phyloP scores from a whole-genome alignment of 2,329 filamentous ascomycete genomes.

The Diaporthe nobilis region DNA sequence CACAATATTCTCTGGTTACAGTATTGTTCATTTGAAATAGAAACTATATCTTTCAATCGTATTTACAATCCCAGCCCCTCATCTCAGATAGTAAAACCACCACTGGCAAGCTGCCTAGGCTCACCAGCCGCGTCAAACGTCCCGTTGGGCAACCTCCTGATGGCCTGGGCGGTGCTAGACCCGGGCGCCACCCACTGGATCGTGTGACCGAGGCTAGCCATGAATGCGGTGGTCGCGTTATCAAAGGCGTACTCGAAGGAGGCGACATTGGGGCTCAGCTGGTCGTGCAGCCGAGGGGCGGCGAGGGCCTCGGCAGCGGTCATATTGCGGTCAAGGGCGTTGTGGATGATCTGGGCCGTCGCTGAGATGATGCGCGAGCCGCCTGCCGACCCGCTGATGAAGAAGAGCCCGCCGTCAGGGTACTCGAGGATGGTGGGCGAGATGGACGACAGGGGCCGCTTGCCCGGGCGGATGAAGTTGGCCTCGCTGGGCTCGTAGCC shows the following conservation, averaged over 20 bases:
- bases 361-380: conserved; percentile 87
- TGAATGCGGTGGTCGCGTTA: conserved; percentile 72
- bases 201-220: conserved; percentile 78
- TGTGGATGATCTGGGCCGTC: conserved; percentile 80
- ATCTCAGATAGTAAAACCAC: conserved; percentile 38
- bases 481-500: conserved; percentile 81
- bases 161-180: conserved; percentile 78
- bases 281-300: conserved; percentile 82
- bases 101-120: conserved; percentile 40
- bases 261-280: conserved; percentile 80
- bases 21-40: too few relatives aligned
- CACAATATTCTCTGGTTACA: too few relatives aligned
- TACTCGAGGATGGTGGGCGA: conserved; percentile 66
- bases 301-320: conserved; percentile 73
- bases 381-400: conserved; percentile 82
- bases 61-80: too few relatives aligned
- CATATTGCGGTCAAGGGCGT: conserved; percentile 76
- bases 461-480: conserved; percentile 83
- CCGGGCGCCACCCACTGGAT: conserved; percentile 77
- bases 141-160: conserved; percentile 68
- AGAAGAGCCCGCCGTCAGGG: conserved; percentile 74
- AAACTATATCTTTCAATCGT: too few relatives aligned
- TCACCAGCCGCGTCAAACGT: conserved; percentile 41
- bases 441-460: conserved; percentile 84
- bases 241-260: conserved; percentile 79